Base-by-base conservation (phyloP, 1,284 basidiomycete genomes). In the Papiliotrema flavescens region DNA sequence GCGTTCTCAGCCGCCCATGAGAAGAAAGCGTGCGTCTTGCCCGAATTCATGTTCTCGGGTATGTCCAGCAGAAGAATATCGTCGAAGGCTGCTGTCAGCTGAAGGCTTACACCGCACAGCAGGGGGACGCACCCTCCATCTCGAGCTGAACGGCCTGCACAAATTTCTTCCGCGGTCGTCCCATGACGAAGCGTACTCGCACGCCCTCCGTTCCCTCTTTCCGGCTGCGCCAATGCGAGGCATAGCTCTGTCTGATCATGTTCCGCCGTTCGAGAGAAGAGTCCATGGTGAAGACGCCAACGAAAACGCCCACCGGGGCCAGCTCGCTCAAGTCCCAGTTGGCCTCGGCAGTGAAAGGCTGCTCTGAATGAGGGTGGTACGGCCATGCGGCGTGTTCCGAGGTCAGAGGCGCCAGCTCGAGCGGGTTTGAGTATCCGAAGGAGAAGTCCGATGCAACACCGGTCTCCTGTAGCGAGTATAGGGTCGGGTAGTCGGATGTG, bases 231-330 rank as follows among this genome's bases (percentile, higher is more conserved):
- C 80, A 83, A 77, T 96, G 93, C 34, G 81, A 84, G 6, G 88
- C 91, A 83, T 91, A 98, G 1, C 90, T 95, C 26, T 87, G 87
- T 44, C 95, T 84, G 54, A 98, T 87, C 50, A 95, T 80, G 80
- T 92, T 89, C 49, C 95, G 82, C 17, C 95, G 84, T 71, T 95
- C 91, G 54, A 87, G 83, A 9, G 85, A 83, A 8, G 86, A 86
- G 74, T 97, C 95, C 63, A 89, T 85, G 22, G 90, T 89, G 74
- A 98, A 94, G 17, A 98, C 87, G 42, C 93, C 95, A 13, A 98
- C 78, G 62, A 96, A 87, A 19, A 98, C 76, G 46, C 93, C 90
- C 24, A 88, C 89, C 13, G 95, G 96, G 1, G 89, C 83, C n/a
- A 96, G 78, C 0, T 80, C 73, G 57, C 92, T 88, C 40, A 91